These are phyloP conservation scores for Passiflora organensis DNA, from an alignment of 345 rosid species.

Conservation along the genomic window DNA sequence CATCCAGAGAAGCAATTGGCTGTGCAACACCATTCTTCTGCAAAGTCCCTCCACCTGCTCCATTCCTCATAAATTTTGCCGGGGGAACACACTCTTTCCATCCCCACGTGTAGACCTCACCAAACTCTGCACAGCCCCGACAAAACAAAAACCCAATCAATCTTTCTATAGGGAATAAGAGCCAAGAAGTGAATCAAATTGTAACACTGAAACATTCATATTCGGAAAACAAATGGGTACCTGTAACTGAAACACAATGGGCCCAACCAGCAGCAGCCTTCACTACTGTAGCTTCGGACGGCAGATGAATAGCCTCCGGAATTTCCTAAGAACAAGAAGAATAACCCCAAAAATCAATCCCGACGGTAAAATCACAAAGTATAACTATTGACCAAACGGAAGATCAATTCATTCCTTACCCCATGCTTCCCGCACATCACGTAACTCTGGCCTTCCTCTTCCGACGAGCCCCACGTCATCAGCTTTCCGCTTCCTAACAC, in stretches of 20 bases:
- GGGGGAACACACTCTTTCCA: conserved; percentile 89
- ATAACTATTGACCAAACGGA: too few relatives aligned
- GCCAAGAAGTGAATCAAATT: too few relatives aligned
- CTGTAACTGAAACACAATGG: conserved; percentile 70
- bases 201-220: too few relatives aligned
- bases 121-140: conserved; percentile 49
- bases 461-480: conserved; percentile 74
- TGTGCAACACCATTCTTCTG: conserved; percentile 38
- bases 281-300: conserved; percentile 47
- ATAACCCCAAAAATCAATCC: conserved; percentile 24
- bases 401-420: conserved; percentile 37
- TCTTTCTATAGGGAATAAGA: too few relatives aligned
- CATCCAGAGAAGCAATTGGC: conserved; percentile 30
- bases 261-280: conserved; percentile 85
- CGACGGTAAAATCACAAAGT: conserved; percentile 12
- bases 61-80: conserved; percentile 29
- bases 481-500: conserved; percentile 61
- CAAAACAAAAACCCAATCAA: background rate
- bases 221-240: conserved; percentile 27
- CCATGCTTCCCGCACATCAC: conserved; percentile 74
- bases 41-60: conserved; percentile 29
- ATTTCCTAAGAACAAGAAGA: conserved; percentile 42
- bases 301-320: conserved; percentile 71
- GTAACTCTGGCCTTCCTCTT: conserved; percentile 72
- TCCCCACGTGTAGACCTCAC: conserved; percentile 85